Percentiles rank a stretch among this genome's conserved stretches.
Evolutionary conservation across 345 rosid species (phyloP).

Genomic region (Gossypium herbaceum): DNA sequence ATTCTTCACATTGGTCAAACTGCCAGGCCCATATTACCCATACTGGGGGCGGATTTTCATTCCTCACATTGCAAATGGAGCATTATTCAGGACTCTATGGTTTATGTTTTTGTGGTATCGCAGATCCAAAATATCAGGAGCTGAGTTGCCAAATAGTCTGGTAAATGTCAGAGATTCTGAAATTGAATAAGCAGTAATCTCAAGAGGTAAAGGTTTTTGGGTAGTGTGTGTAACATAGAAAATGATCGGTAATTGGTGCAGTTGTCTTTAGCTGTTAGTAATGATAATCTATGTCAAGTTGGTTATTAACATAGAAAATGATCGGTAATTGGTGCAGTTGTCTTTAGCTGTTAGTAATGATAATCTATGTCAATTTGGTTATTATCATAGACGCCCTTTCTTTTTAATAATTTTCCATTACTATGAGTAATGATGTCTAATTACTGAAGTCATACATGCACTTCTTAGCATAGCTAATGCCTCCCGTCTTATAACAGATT

Average conservation of each 20-base stretch:
- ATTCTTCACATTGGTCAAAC: constrained; percentile 57
- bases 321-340: neutral
- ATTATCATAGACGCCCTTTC: neutral
- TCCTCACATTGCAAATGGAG: constrained; percentile 88
- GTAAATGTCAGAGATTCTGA: constrained; percentile 16
- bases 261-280: neutral
- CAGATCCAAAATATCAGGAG: constrained; percentile 35
- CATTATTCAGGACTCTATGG: constrained; percentile 61
- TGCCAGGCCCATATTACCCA: constrained; percentile 85
- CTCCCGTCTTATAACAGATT: constrained; percentile 2
- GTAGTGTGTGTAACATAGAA: neutral
- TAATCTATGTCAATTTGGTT: neutral
- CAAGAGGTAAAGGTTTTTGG: constrained; percentile 16
- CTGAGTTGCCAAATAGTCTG: constrained; percentile 5
- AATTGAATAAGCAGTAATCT: constrained; percentile 16
- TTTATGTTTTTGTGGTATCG: constrained; percentile 50
- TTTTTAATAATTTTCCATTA: neutral
- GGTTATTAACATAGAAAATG: neutral
- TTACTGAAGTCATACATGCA: neutral
- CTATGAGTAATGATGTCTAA: neutral
- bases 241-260: neutral
- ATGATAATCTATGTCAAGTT: neutral
- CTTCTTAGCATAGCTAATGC: neutral
- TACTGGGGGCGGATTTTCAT: constrained; percentile 77
- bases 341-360: neutral